phyloP scores from a whole-genome alignment of 1,284 basidiomycete genomes.

The Trichosporon coremiiforme region DNA sequence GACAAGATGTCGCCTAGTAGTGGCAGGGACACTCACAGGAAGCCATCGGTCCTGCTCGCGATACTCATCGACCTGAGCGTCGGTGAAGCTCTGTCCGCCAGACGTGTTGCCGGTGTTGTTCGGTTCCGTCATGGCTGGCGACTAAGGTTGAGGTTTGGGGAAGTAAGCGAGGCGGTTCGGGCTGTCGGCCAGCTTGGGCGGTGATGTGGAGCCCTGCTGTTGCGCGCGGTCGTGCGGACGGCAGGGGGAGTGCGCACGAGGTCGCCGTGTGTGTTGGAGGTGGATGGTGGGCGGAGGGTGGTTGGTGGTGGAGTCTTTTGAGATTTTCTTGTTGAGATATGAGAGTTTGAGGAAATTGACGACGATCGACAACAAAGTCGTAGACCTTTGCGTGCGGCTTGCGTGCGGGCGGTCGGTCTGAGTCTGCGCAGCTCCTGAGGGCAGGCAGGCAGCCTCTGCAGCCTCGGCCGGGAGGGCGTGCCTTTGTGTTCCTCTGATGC shows the following conservation, averaged over 20 bases:
- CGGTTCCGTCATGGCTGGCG: conserved; percentile 10
- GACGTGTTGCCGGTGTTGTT: conserved; percentile 10
- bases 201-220: conserved; percentile 4
- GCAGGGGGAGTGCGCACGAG: background rate
- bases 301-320: background rate
- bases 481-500: background rate
- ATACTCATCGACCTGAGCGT: conserved; percentile 87
- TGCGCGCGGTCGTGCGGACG: background rate
- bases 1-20: background rate
- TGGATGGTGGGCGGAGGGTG: background rate
- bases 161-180: conserved; percentile 3
- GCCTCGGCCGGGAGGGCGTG: background rate
- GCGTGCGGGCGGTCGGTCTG: background rate
- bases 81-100: conserved; percentile 64
- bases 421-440: background rate
- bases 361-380: conserved; percentile 11
- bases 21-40: conserved; percentile 63
- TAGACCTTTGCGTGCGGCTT: background rate
- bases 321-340: background rate
- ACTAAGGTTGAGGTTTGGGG: background rate
- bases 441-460: background rate
- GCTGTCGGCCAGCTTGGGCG: background rate
- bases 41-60: conserved; percentile 88
- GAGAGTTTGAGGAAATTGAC: conserved; percentile 16
- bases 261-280: background rate